phyloP scores from a whole-genome alignment of 2,329 filamentous ascomycete genomes.

The Dactylellina leptospora region DNA sequence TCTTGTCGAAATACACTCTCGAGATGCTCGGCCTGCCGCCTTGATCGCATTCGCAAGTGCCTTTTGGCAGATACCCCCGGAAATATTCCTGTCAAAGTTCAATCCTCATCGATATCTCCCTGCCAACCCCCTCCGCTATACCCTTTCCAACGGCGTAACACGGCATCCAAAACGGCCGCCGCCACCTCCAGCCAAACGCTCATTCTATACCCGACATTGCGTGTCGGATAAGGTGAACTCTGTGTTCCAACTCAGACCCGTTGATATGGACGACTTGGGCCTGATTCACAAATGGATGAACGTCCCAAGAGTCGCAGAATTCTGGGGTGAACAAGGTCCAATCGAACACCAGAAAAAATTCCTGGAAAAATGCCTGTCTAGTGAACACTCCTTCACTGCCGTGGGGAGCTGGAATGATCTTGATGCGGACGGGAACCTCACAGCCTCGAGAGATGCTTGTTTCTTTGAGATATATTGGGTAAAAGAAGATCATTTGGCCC shows the following conservation, averaged over 20 bases:
- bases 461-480: conserved; percentile 99
- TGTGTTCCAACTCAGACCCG: conserved; percentile 80
- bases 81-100: conserved; percentile 75
- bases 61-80: conserved; percentile 92
- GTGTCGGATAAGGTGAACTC: conserved; percentile 74
- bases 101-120: conserved; percentile 33
- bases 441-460: conserved; percentile 62
- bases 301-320: conserved; percentile 79
- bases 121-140: conserved; percentile 81
- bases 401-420: conserved; percentile 84
- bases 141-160: conserved; percentile 73
- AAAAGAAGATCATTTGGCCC: conserved; percentile 84
- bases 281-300: conserved; percentile 89
- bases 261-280: conserved; percentile 66
- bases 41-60: conserved; percentile 57
- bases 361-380: conserved; percentile 71
- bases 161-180: conserved; percentile 88
- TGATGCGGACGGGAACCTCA: conserved; percentile 34
- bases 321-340: conserved; percentile 77
- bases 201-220: conserved; percentile 88
- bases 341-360: conserved; percentile 71
- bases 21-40: background rate
- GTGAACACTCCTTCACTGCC: conserved; percentile 82
- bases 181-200: conserved; percentile 86
- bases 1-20: conserved; percentile 26